Percentiles rank a stretch among this genome's conserved stretches.
phyloP scores from a whole-genome alignment of 768 basidiomycete genomes.

The Termitomyces titanicus region DNA sequence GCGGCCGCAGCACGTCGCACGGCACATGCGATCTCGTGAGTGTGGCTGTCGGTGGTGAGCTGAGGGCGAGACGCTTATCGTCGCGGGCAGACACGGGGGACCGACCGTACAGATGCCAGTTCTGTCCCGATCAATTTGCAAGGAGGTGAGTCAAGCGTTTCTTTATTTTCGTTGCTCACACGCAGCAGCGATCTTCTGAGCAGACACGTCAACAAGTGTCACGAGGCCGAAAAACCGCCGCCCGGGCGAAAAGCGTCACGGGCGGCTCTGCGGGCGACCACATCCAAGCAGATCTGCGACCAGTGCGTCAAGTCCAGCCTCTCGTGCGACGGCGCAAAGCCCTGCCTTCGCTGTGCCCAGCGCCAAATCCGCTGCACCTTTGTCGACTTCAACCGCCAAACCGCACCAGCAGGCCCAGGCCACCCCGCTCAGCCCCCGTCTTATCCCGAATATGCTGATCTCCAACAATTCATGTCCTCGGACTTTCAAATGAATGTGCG shows the following conservation, averaged over 20 bases:
- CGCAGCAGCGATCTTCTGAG: conserved; percentile 70
- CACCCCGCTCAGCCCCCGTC: conserved; percentile 27
- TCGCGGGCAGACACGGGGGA: conserved; percentile 87
- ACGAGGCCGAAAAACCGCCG: conserved; percentile 64
- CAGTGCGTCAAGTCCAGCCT: conserved; percentile 74
- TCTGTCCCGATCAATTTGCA: conserved; percentile 87
- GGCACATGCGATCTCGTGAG: conserved; percentile 63
- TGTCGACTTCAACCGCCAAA: conserved; percentile 82
- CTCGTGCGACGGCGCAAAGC: conserved; percentile 76
- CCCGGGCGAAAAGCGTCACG: conserved; percentile 61
- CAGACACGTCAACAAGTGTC: conserved; percentile 83
- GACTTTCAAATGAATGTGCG: neutral
- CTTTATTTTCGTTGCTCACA: neutral
- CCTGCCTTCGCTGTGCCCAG: conserved; percentile 38
- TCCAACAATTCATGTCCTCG: conserved; percentile 33
- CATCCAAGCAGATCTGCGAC: conserved; percentile 74
- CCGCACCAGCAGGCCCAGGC: conserved; percentile 72
- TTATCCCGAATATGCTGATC: conserved; percentile 21
- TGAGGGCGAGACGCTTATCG: too few relatives aligned
- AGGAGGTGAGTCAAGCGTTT: conserved; percentile 50
- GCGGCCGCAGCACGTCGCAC: conserved; percentile 81
- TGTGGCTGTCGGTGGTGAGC: too few relatives aligned
- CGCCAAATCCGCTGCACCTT: conserved; percentile 74
- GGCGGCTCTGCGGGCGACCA: conserved; percentile 39
- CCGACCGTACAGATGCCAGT: conserved; percentile 82